Evolutionary conservation across 2,329 filamentous ascomycete genomes (phyloP).

Genomic region (Paecilomyces variotii): DNA sequence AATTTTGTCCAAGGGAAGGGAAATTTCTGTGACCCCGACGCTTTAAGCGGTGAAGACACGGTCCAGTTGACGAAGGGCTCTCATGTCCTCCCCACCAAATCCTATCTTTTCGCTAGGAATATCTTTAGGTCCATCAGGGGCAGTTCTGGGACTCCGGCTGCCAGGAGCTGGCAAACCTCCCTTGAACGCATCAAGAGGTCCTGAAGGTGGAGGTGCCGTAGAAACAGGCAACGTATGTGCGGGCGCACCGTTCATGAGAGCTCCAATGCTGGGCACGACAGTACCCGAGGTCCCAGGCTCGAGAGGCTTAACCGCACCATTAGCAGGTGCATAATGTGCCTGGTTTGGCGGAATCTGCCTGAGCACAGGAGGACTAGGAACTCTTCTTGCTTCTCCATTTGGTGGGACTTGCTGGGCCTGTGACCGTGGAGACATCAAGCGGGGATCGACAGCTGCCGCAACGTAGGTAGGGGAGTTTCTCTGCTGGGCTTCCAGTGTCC

Average conservation of each 20-base stretch:
- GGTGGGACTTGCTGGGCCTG: constrained; percentile 16
- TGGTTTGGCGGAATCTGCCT: constrained; percentile 14
- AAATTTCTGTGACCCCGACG: neutral
- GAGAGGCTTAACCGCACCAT: constrained; percentile 14
- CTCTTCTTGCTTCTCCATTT: constrained; percentile 11
- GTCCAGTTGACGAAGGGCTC: constrained; percentile 59
- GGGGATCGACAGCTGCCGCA: constrained; percentile 20
- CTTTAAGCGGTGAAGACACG: constrained; percentile 38
- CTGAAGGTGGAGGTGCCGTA: constrained; percentile 17
- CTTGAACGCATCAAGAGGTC: constrained; percentile 10
- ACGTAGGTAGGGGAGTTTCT: constrained; percentile 21
- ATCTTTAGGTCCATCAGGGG: constrained; percentile 40
- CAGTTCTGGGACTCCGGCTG: constrained; percentile 3
- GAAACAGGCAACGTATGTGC: constrained; percentile 12
- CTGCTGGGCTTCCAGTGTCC: constrained; percentile 18
- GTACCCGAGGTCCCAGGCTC: constrained; percentile 24
- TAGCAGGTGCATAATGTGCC: constrained; percentile 11
- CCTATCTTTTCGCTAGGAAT: constrained; percentile 51
- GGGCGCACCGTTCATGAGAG: constrained; percentile 35
- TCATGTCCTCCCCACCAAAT: constrained; percentile 54
- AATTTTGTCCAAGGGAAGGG: neutral
- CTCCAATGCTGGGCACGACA: constrained; percentile 48
- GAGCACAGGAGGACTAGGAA: constrained; percentile 19
- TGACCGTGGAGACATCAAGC: constrained; percentile 27
- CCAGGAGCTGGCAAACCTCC: neutral